These are phyloP conservation scores for Pseudocercospora macadamiae DNA, from an alignment of 2,329 filamentous ascomycete species.

Conservation along the genomic window DNA sequence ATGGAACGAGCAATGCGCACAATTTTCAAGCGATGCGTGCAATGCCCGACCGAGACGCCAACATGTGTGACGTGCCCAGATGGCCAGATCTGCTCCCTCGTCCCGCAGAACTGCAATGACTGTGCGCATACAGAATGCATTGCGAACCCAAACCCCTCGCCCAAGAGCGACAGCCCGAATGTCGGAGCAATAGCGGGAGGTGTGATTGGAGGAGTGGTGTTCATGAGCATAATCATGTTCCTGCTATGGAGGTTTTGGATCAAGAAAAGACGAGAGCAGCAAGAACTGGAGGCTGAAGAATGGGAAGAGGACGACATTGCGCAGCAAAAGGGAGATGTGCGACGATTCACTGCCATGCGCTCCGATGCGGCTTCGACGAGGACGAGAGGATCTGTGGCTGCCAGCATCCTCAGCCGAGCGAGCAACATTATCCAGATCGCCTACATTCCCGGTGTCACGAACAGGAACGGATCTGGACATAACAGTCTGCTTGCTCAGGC, in stretches of 20 bases:
- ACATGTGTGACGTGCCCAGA: slow-evolving; percentile 62
- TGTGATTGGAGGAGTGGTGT: slow-evolving; percentile 80
- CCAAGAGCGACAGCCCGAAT: slow-evolving; percentile 59
- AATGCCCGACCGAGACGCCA: slow-evolving; percentile 57
- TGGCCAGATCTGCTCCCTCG: slow-evolving; percentile 62
- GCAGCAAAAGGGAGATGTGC: slow-evolving; percentile 55
- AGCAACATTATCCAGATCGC: slow-evolving; percentile 99
- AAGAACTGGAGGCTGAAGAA: slow-evolving; percentile 57
- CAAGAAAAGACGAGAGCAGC: slow-evolving; percentile 72
- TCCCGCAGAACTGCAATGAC: slow-evolving; percentile 59
- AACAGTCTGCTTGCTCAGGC: slow-evolving; percentile 50
- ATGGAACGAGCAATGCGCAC: slow-evolving; percentile 29
- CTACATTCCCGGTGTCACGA: slow-evolving; percentile 90
- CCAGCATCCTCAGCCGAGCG: slow-evolving; percentile 89
- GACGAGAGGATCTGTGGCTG: slow-evolving; percentile 81
- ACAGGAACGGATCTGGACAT: slow-evolving; percentile 73
- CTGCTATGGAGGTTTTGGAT: slow-evolving; percentile 87
- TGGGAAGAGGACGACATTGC: slow-evolving; percentile 61
- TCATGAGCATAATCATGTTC: slow-evolving; percentile 74
- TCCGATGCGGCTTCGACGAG: slow-evolving; percentile 76
- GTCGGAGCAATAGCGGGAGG: slow-evolving; percentile 88
- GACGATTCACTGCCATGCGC: slow-evolving; percentile 61
- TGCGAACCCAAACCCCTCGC: slow-evolving; percentile 41
- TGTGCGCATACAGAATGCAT: slow-evolving; percentile 64
- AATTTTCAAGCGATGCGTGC: slow-evolving; percentile 62